Percentiles rank a stretch among this genome's conserved stretches.
Evolutionary conservation across 2,329 filamentous ascomycete genomes (phyloP).

Genomic region (Pseudocercospora ulei): DNA sequence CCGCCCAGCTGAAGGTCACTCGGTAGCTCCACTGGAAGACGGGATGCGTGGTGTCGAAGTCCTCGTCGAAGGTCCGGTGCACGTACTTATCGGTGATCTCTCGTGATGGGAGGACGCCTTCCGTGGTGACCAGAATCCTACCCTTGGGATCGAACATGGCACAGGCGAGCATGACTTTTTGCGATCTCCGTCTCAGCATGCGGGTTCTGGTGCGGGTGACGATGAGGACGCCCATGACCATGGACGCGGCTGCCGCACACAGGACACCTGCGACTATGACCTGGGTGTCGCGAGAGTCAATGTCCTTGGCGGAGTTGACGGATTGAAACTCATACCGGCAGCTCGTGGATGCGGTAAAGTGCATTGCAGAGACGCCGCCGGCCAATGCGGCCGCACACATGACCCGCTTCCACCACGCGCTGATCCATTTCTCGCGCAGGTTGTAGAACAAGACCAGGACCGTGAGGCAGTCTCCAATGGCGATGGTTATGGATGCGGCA

Average conservation of each 20-base stretch:
- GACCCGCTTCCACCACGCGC: slow-evolving; percentile 64
- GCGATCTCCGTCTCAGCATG: slow-evolving; percentile 40
- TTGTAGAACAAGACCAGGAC: slow-evolving; percentile 70
- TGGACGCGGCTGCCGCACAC: slow-evolving; percentile 36
- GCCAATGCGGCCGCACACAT: slow-evolving; percentile 59
- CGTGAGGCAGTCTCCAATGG: slow-evolving; percentile 58
- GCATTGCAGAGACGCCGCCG: slow-evolving; percentile 74
- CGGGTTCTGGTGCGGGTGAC: slow-evolving; percentile 35
- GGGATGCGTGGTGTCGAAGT: slow-evolving; percentile 65
- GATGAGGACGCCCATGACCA: slow-evolving; percentile 34
- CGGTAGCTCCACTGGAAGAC: slow-evolving; percentile 83
- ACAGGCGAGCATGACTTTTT: slow-evolving; percentile 48
- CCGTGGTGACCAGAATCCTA: slow-evolving; percentile 57
- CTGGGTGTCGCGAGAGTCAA: slow-evolving; percentile 51
- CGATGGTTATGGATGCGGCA: slow-evolving; percentile 60
- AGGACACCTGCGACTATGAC: slow-evolving; percentile 64
- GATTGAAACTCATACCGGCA: slow-evolving; percentile 55
- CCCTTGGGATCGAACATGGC: slow-evolving; percentile 60
- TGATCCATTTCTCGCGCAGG: slow-evolving; percentile 65
- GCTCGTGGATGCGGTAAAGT: slow-evolving; percentile 68
- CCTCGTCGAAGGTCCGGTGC: slow-evolving; percentile 56
- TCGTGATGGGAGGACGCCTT: slow-evolving; percentile 59
- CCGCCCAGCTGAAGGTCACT: slow-evolving; percentile 66
- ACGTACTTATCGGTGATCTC: slow-evolving; percentile 72
- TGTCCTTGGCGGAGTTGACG: slow-evolving; percentile 36